Conservation (phyloP, 805 yeast genomes). For the Metschnikowia cerradonensis region DNA sequence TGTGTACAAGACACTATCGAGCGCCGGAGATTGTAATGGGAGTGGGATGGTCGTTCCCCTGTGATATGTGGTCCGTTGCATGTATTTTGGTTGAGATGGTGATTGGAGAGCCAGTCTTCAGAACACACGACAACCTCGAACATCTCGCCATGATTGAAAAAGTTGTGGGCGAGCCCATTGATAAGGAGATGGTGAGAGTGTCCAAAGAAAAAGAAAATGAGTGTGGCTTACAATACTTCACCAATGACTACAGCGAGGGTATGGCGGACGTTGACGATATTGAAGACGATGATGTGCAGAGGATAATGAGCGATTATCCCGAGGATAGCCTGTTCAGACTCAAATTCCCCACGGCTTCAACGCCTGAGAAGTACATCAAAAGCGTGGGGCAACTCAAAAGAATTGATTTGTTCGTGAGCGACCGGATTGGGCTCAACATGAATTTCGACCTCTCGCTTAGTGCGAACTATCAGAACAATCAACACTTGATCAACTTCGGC, state of each 20-base stretch:
- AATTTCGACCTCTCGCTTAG: constrained; percentile 38
- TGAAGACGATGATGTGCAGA: constrained; percentile 23
- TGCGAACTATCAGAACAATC: constrained; percentile 35
- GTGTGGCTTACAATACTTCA: constrained; percentile 38
- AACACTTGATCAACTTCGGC: constrained; percentile 47
- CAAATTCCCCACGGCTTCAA: constrained; percentile 36
- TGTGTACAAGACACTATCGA: constrained; percentile 92
- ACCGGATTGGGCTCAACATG: constrained; percentile 37
- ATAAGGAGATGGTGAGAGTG: constrained; percentile 34
- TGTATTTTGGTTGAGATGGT: constrained; percentile 87
- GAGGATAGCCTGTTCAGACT: constrained; percentile 25
- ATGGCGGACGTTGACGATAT: constrained; percentile 19
- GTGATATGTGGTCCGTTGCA: constrained; percentile 96
- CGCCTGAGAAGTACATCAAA: constrained; percentile 36
- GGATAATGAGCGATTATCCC: constrained; percentile 8
- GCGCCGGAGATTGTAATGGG: constrained; percentile 97
- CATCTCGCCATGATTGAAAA: constrained; percentile 94
- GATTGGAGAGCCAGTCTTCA: constrained; percentile 91
- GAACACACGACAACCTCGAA: constrained; percentile 90
- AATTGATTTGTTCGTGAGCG: constrained; percentile 42
- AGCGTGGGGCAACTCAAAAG: constrained; percentile 40
- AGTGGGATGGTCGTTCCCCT: constrained; percentile 94
- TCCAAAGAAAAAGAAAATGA: constrained; percentile 36
- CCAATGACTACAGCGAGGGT: constrained; percentile 18
- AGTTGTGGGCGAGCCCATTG: constrained; percentile 55